These are phyloP conservation scores for Aspergillus novofumigatus DNA, from an alignment of 2,329 filamentous ascomycete species.

Conservation along the genomic window DNA sequence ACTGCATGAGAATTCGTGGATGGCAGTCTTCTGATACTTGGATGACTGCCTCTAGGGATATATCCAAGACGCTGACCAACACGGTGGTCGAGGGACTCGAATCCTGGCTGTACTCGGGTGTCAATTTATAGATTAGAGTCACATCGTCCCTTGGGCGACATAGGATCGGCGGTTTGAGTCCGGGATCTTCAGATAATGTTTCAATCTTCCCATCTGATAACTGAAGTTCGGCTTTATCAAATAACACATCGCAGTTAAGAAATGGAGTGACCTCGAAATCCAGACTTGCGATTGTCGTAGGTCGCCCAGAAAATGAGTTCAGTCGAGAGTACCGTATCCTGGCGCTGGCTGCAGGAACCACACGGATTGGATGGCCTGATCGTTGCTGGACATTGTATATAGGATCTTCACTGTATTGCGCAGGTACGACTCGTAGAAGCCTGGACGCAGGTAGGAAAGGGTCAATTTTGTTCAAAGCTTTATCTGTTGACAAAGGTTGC, in stretches of 20 bases:
- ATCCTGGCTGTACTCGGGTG: conserved; percentile 35
- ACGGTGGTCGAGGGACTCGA: conserved; percentile 35
- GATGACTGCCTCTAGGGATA: conserved; percentile 44
- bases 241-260: conserved; percentile 45
- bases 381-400: conserved; percentile 52
- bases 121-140: conserved; percentile 54
- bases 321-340: conserved; percentile 53
- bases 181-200: conserved; percentile 34
- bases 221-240: conserved; percentile 46
- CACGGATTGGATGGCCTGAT: conserved; percentile 50
- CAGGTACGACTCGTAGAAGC: conserved; percentile 54
- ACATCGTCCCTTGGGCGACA: conserved; percentile 54
- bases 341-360: conserved; percentile 54
- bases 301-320: conserved; percentile 38
- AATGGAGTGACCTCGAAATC: conserved; percentile 55
- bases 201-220: conserved; percentile 48
- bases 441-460: conserved; percentile 56
- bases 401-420: conserved; percentile 45
- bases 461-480: conserved; percentile 42
- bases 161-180: conserved; percentile 34
- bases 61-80: conserved; percentile 41
- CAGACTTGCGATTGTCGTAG: conserved; percentile 50
- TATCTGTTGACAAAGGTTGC: conserved; percentile 51
- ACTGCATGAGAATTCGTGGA: conserved; percentile 46
- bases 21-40: conserved; percentile 38